phyloP scores from a whole-genome alignment of 2,329 filamentous ascomycete genomes.

The Aurifilum marmelostoma region DNA sequence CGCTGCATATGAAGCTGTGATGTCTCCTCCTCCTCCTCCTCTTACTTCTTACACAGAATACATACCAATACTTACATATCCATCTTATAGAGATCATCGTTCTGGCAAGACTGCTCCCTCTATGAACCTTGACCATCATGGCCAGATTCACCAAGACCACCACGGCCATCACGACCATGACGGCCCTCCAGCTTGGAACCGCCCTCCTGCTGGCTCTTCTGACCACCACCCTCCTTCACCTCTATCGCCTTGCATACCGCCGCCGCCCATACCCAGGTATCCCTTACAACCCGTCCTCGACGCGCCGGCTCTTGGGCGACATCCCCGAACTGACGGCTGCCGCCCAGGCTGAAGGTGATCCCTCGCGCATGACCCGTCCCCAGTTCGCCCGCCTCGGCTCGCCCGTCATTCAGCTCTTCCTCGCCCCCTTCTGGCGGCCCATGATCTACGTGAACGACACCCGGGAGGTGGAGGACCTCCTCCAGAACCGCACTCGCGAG shows the following conservation, averaged over 20 bases:
- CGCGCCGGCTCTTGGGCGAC: conserved; percentile 27
- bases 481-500: conserved; percentile 32
- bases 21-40: not conserved
- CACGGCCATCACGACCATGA: not conserved
- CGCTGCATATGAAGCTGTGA: not conserved
- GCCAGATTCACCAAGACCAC: not conserved
- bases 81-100: not conserved
- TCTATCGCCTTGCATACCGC: conserved; percentile 21
- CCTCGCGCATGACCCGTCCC: conserved; percentile 11
- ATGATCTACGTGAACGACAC: conserved; percentile 32
- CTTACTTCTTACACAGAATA: not conserved
- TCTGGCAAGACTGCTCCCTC: not conserved
- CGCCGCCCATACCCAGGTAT: conserved; percentile 24
- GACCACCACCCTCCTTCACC: conserved; percentile 12
- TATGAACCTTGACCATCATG: conserved; percentile 14
- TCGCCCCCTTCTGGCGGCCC: conserved; percentile 29
- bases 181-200: conserved; percentile 1
- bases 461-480: conserved; percentile 32
- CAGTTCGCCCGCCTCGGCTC: conserved; percentile 18
- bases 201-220: conserved; percentile 17
- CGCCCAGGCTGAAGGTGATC: conserved; percentile 11
- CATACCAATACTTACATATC: not conserved
- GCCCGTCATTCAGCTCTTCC: conserved; percentile 19
- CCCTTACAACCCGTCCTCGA: conserved; percentile 26
- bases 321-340: conserved; percentile 22